Evolutionary conservation across 2,329 filamentous ascomycete species (phyloP), one percentile per base, ranked within the genome.

Genomic region (Penicillium griseofulvum): DNA sequence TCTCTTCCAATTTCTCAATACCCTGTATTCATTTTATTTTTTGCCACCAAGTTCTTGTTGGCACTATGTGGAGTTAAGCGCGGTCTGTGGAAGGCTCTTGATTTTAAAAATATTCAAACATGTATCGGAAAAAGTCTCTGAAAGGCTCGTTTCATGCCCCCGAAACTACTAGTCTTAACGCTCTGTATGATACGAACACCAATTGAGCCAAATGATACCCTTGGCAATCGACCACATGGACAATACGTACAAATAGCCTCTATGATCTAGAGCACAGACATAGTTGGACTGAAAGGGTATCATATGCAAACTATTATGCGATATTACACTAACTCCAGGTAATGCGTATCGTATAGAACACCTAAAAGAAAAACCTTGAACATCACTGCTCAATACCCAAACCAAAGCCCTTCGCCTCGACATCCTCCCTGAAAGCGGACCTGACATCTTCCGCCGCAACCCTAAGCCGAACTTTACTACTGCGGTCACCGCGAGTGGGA

Each of bases 371-470:
- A 38, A 42, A 0, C 37, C 9, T 2, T 12, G 6, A 5, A 12
- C 3, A 28, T 66, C 59, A 74, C 44, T 63, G 56, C 52, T 75
- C 72, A 61, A 71, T 68, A 1, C 73, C 73, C 47, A 92, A 82
- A 29, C 90, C 90, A 67, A 96, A 78, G 37, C 88, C 87, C 73
- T 87, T 91, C 52, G 95, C 87, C 69, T 97, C 91, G 8, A 84
- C 84, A 76, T 99, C 94, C 62, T 96, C 92, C 56, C 88, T 86
- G 64, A 97, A 86, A 29, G 93, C 94, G 70, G 91, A 83, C 69
- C 88, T 88, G 28, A 99, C 85, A 74, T 99, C 93, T 67, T 97
- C 93, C 57, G 96, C 90, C 12, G 90, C 89, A 62, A 97, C 87
- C 22, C 90, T 86, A 54, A 99, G 79, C 54, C 93, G 82, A 38